A percentile compares a stretch with the other conserved stretches of the same genome.
Evolutionary conservation across 495 filamentous ascomycete species (phyloP).

Genomic region (Neurospora sp.): DNA sequence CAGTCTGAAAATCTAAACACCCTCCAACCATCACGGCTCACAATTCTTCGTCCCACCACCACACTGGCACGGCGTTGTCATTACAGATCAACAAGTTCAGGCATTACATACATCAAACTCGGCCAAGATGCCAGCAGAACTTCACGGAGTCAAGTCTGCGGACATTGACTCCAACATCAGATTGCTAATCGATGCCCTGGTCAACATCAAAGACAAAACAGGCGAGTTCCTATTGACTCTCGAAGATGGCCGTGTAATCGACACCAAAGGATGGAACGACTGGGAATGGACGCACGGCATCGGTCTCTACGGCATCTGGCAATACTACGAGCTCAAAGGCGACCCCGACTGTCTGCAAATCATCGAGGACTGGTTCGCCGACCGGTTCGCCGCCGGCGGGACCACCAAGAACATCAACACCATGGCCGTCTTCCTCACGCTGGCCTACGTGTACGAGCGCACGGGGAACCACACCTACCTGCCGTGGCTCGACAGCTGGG

Average conservation of each 20-base stretch:
- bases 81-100: neutral
- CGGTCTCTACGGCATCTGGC: constrained; percentile 68
- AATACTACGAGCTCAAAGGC: constrained; percentile 59
- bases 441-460: constrained; percentile 62
- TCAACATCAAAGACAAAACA: constrained; percentile 60
- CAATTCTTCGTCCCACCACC: neutral
- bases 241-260: constrained; percentile 60
- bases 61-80: neutral
- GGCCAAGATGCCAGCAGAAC: constrained; percentile 27
- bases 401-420: constrained; percentile 79
- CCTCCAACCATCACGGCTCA: neutral
- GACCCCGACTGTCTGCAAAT: constrained; percentile 39
- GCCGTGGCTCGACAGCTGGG: constrained; percentile 65
- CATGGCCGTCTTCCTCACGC: constrained; percentile 61
- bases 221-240: constrained; percentile 59
- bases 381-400: constrained; percentile 53
- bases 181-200: constrained; percentile 53
- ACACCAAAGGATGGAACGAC: constrained; percentile 67
- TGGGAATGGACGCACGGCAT: constrained; percentile 81
- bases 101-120: neutral
- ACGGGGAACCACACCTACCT: constrained; percentile 50
- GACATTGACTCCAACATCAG: constrained; percentile 48
- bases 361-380: constrained; percentile 59
- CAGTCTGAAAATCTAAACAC: neutral
- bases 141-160: constrained; percentile 28